These are phyloP conservation scores for Lachancea kluyveri DNA, from an alignment of 805 yeast genomes.

Conservation along the genomic window DNA sequence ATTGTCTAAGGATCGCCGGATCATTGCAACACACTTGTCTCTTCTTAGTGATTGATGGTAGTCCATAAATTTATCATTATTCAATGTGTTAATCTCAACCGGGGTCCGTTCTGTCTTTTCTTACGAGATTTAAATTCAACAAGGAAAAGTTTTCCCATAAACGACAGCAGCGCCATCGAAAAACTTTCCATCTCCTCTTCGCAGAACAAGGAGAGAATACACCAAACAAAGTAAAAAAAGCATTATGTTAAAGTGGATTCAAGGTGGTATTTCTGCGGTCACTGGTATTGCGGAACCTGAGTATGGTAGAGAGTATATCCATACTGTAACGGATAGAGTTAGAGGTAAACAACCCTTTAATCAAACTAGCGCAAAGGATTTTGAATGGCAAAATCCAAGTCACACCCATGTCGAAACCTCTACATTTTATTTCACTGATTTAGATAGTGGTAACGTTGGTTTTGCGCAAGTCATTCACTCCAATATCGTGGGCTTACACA, in stretches of 20 bases:
- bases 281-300: constrained; percentile 98
- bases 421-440: constrained; percentile 76
- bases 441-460: constrained; percentile 60
- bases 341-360: constrained; percentile 52
- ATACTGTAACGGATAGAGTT: constrained; percentile 65
- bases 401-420: constrained; percentile 94
- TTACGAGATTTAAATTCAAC: too few species aligned
- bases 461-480: constrained; percentile 95
- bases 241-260: constrained; percentile 84
- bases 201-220: too few species aligned
- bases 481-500: constrained; percentile 78
- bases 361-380: constrained; percentile 58
- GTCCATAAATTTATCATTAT: too few species aligned
- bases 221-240: too few species aligned
- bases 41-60: too few species aligned
- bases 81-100: too few species aligned
- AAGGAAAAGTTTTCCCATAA: too few species aligned
- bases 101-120: too few species aligned
- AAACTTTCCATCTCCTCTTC: too few species aligned
- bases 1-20: too few species aligned
- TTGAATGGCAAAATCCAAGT: constrained; percentile 66
- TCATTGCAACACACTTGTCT: too few species aligned
- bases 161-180: too few species aligned
- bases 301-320: constrained; percentile 89
- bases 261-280: constrained; percentile 82